Percentiles rank a stretch among this genome's conserved stretches.
Evolutionary conservation across 2,329 filamentous ascomycete genomes (phyloP).

Genomic region (Raffaelea albimanens): DNA sequence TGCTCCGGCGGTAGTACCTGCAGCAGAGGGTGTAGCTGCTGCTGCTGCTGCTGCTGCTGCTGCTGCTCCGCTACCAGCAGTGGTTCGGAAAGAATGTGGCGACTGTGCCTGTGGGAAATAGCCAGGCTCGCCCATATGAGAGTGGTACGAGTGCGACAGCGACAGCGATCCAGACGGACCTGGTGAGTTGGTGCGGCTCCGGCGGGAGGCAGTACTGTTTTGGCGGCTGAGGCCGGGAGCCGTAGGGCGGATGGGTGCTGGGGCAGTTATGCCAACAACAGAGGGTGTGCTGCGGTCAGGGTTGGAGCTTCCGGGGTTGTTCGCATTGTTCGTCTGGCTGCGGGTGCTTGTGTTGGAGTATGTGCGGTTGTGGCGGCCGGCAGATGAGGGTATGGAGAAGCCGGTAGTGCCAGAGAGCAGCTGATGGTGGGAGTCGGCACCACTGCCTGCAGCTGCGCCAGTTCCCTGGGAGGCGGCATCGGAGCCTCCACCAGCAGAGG

Average conservation of each 20-base stretch:
- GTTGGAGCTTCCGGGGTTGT: slow-evolving; percentile 11
- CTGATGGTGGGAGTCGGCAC: slow-evolving; percentile 30
- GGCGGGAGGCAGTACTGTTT: slow-evolving; percentile 44
- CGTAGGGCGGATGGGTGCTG: slow-evolving; percentile 24
- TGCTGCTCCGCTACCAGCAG: slow-evolving; percentile 2
- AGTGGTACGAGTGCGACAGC: slow-evolving; percentile 35
- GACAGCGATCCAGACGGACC: slow-evolving; percentile 16
- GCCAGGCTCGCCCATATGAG: slow-evolving; percentile 28
- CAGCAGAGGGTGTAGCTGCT: too few species aligned
- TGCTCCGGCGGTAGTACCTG: slow-evolving; percentile 18
- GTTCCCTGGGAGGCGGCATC: slow-evolving; percentile 1
- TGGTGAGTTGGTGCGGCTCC: slow-evolving; percentile 41
- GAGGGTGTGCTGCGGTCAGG: slow-evolving; percentile 22
- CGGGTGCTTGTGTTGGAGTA: slow-evolving; percentile 45
- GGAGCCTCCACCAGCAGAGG: slow-evolving; percentile 37
- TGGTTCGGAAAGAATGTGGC: background rate
- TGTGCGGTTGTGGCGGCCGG: slow-evolving; percentile 44
- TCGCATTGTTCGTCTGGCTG: slow-evolving; percentile 39
- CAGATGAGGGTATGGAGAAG: slow-evolving; percentile 45
- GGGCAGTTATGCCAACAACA: slow-evolving; percentile 34
- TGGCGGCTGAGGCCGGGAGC: slow-evolving; percentile 39
- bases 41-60: background rate
- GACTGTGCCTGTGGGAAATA: slow-evolving; percentile 21
- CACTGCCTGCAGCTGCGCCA: background rate
- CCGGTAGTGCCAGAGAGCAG: slow-evolving; percentile 47